Percentiles rank a stretch among this genome's conserved stretches.
Evolutionary conservation across 2,329 filamentous ascomycete genomes (phyloP).

Genomic region (Cercospora sp.): DNA sequence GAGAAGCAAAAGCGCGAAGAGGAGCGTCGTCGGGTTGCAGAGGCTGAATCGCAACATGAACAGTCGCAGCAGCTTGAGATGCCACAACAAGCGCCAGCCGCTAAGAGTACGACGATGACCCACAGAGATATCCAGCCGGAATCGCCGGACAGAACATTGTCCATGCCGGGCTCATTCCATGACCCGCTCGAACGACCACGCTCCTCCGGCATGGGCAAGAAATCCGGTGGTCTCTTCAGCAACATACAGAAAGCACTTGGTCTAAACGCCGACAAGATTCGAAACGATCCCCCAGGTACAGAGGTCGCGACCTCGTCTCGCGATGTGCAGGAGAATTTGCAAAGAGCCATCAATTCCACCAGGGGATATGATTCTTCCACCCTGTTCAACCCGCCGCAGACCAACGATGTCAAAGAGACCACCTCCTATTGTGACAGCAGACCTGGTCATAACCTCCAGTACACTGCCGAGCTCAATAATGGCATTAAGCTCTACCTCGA

Average conservation of each 20-base stretch:
- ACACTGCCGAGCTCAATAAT: constrained; percentile 67
- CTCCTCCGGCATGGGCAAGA: constrained; percentile 38
- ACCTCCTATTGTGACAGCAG: constrained; percentile 84
- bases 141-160: constrained; percentile 36
- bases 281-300: constrained; percentile 29
- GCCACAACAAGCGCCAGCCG: constrained; percentile 23
- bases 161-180: constrained; percentile 73
- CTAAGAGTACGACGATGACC: constrained; percentile 8
- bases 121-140: constrained; percentile 20
- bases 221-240: constrained; percentile 63
- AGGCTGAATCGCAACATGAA: constrained; percentile 30
- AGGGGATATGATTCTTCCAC: constrained; percentile 71
- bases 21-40: constrained; percentile 52
- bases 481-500: constrained; percentile 73
- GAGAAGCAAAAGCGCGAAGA: constrained; percentile 68
- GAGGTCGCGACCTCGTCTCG: constrained; percentile 46
- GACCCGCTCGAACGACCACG: constrained; percentile 58
- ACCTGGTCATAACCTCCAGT: constrained; percentile 70
- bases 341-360: constrained; percentile 75
- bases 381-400: constrained; percentile 71
- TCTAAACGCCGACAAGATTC: constrained; percentile 43
- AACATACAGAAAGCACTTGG: constrained; percentile 60
- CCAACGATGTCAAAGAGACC: constrained; percentile 70
- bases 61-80: constrained; percentile 3
- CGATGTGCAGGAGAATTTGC: constrained; percentile 66